Evolutionary conservation across 1,139 yeast genomes (phyloP).

Genomic region (Suhomyces bolitotheri): DNA sequence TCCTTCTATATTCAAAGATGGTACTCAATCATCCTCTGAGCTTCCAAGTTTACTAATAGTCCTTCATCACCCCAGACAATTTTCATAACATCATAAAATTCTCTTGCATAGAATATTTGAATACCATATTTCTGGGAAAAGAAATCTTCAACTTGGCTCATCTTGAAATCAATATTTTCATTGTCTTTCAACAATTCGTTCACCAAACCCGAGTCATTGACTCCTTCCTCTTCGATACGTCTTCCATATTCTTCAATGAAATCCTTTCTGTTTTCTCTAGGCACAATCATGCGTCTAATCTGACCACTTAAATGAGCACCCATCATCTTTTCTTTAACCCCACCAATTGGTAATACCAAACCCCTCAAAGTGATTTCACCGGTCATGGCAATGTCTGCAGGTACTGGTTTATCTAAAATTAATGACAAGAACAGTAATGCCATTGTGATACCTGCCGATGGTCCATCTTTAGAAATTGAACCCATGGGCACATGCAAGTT

Average conservation of each 20-base stretch:
- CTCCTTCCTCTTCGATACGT: slow-evolving; percentile 35
- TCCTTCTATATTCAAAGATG: slow-evolving; percentile 28
- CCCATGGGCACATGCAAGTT: slow-evolving; percentile 92
- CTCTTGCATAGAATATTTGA: slow-evolving; percentile 63
- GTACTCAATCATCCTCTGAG: slow-evolving; percentile 37
- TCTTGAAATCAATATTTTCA: slow-evolving; percentile 29
- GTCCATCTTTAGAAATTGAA: slow-evolving; percentile 87
- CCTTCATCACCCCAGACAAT: slow-evolving; percentile 62
- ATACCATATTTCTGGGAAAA: slow-evolving; percentile 54
- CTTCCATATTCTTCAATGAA: slow-evolving; percentile 59
- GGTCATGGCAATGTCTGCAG: slow-evolving; percentile 80
- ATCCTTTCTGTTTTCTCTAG: slow-evolving; percentile 69
- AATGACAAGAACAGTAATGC: slow-evolving; percentile 77
- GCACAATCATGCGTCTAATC: slow-evolving; percentile 62
- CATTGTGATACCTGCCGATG: slow-evolving; percentile 91
- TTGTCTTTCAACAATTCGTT: slow-evolving; percentile 42
- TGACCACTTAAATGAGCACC: slow-evolving; percentile 80
- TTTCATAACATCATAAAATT: slow-evolving; percentile 73
- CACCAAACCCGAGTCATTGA: slow-evolving; percentile 19
- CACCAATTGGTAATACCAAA: slow-evolving; percentile 85
- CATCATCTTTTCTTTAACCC: slow-evolving; percentile 77
- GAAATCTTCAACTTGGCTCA: slow-evolving; percentile 49
- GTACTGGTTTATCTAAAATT: slow-evolving; percentile 66
- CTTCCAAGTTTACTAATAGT: slow-evolving; percentile 32
- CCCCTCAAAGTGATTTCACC: slow-evolving; percentile 91